Evolutionary conservation across 2,329 filamentous ascomycete genomes (phyloP).

Genomic region (Colletotrichum spinosum): DNA sequence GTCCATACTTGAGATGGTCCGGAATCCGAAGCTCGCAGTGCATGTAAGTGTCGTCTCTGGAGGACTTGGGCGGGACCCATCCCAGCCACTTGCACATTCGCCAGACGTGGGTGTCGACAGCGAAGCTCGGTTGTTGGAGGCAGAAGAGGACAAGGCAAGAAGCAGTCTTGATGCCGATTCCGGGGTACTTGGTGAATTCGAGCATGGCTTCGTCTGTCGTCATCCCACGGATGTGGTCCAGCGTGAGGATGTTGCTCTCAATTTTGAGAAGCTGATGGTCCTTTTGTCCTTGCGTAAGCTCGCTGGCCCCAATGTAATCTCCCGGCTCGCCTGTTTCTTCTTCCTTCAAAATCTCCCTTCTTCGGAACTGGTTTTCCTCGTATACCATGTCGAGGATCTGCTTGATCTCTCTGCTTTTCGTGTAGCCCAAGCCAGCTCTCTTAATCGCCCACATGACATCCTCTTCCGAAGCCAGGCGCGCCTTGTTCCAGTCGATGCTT

Average conservation of each 20-base stretch:
- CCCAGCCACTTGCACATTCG: conserved; percentile 64
- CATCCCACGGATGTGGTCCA: conserved; percentile 62
- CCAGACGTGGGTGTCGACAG: conserved; percentile 69
- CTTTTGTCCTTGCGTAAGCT: conserved; percentile 60
- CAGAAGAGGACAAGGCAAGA: conserved; percentile 69
- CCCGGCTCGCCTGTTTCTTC: conserved; percentile 54
- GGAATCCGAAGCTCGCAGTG: conserved; percentile 66
- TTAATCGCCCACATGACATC: conserved; percentile 78
- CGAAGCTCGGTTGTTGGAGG: conserved; percentile 64
- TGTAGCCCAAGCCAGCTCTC: conserved; percentile 75
- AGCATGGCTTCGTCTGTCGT: conserved; percentile 60
- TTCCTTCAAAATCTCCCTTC: conserved; percentile 58
- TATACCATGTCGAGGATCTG: conserved; percentile 78
- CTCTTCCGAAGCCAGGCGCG: conserved; percentile 67
- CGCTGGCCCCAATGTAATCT: conserved; percentile 54
- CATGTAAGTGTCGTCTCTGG: conserved; percentile 59
- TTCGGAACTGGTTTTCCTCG: conserved; percentile 68
- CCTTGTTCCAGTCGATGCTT: conserved; percentile 80
- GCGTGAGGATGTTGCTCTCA: conserved; percentile 67
- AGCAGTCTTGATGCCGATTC: conserved; percentile 68
- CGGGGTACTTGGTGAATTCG: conserved; percentile 62
- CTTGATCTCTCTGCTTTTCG: conserved; percentile 80
- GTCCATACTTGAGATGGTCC: conserved; percentile 63
- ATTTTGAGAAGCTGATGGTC: conserved; percentile 67
- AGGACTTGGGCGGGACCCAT: conserved; percentile 65